Evolutionary conservation across 2,329 filamentous ascomycete species (phyloP), one percentile per base, ranked within the genome.

Genomic region (Penicillium paneum): DNA sequence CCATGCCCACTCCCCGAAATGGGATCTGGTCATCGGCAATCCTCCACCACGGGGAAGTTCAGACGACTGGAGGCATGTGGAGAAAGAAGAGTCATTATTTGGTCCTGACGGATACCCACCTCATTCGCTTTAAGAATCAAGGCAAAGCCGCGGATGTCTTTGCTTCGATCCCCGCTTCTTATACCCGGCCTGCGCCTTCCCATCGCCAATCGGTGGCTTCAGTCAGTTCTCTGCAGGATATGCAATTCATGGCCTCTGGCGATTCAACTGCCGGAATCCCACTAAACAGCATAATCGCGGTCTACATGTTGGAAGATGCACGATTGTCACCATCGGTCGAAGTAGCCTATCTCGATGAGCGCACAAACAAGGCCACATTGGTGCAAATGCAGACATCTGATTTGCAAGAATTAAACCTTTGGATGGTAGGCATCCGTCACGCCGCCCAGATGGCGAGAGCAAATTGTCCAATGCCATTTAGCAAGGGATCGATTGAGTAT

Each of bases 61-160:
- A 89, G 71, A 88, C 84, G 12, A 84, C 83, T 45, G 85, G 82
- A 52, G 82, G 83, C 56, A 83, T 89, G 79, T 87, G 89, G 72
- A 78, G 86, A 67, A 88, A 88, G 74, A 88, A 86, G 74, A 86
- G 81, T 71, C 86, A 89, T 68, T 90, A 87, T 64, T 74, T 90
- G 51, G 87, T 89, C 13, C 75, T 90, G 60, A 90, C 86, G 7
- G 86, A 89, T 60, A 82, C 80, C 6, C 84, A 89, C 68, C 73
- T 90, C 52, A 73, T 89, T 51, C 80, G 86, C 12, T 89, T 87
- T 75, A 88, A 89, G 70, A 87, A 76, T 64, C 84, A 88, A 61
- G 74, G 77, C 41, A 86, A 86, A 67, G 87, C 87, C 12, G 77
- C 80, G 28, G 86, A 89, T 54, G 75, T 79, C 36, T 89, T 89